Evolutionary conservation across 495 filamentous ascomycete genomes (phyloP).

Genomic region (Tuber calosporum): DNA sequence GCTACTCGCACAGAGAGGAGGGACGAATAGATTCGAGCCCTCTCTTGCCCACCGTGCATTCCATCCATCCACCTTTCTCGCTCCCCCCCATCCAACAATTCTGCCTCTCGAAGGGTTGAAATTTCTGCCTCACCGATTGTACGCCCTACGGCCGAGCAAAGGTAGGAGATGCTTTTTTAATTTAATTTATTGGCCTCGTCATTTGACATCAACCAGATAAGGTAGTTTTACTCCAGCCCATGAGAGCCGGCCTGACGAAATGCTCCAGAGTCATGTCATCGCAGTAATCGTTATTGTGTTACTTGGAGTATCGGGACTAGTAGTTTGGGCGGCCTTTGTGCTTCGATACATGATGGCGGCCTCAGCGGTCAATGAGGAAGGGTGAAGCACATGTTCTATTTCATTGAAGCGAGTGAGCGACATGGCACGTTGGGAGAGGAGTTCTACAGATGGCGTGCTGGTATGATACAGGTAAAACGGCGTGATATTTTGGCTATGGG

Average conservation of each 20-base stretch:
- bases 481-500: neutral
- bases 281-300: slow-evolving; percentile 36
- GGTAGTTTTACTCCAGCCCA: slow-evolving; percentile 20
- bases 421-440: neutral
- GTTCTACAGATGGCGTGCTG: neutral
- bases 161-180: slow-evolving; percentile 24
- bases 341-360: slow-evolving; percentile 21
- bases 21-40: neutral
- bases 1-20: neutral
- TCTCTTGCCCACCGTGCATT: neutral
- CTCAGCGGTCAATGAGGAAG: slow-evolving; percentile 13
- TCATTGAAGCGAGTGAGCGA: neutral
- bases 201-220: slow-evolving; percentile 16
- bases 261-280: slow-evolving; percentile 36
- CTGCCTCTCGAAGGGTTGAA: neutral
- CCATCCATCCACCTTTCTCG: neutral
- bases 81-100: slow-evolving; percentile 12
- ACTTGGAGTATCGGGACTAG: slow-evolving; percentile 25
- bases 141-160: slow-evolving; percentile 4
- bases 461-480: neutral
- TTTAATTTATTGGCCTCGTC: slow-evolving; percentile 20
- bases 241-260: slow-evolving; percentile 32
- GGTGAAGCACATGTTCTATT: neutral
- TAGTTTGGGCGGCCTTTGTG: slow-evolving; percentile 27
- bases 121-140: slow-evolving; percentile 4